Conservation (phyloP, 202 grass and related monocot genomes). For the Eragrostis tef region DNA sequence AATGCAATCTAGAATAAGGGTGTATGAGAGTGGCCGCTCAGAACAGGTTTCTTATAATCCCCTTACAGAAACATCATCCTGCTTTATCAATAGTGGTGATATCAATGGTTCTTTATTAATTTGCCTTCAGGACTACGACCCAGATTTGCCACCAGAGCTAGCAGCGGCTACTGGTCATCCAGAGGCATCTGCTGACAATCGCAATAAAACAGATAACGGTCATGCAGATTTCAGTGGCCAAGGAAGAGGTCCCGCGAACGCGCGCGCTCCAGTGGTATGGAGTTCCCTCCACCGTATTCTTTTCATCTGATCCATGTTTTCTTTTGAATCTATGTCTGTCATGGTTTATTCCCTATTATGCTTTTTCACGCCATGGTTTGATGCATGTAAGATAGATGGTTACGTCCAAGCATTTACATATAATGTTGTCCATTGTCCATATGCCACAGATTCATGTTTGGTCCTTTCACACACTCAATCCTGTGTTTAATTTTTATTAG, state of each 20-base stretch:
- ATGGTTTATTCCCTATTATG: neutral
- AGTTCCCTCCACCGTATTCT: constrained; percentile 22
- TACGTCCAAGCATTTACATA: constrained; percentile 23
- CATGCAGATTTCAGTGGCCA: constrained; percentile 71
- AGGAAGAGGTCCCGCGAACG: constrained; percentile 57
- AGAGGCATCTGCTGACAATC: constrained; percentile 66
- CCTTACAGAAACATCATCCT: constrained; percentile 37
- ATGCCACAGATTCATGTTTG: constrained; percentile 21
- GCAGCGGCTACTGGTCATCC: constrained; percentile 85
- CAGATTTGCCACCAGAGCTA: constrained; percentile 98
- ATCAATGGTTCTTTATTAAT: constrained; percentile 37
- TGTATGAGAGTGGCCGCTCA: constrained; percentile 96
- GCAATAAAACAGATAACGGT: constrained; percentile 64
- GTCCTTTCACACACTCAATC: neutral
- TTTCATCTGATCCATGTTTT: constrained; percentile 36
- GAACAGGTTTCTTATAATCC: constrained; percentile 67
- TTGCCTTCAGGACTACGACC: constrained; percentile 82
- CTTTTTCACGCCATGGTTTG: constrained; percentile 23
- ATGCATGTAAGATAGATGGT: constrained; percentile 4
- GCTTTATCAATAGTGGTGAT: constrained; percentile 31
- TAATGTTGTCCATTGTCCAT: constrained; percentile 8
- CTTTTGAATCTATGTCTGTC: constrained; percentile 21
- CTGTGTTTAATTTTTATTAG: constrained; percentile 6
- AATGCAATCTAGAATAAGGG: constrained; percentile 99
- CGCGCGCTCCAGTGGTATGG: constrained; percentile 70